Conservation (phyloP, 2,329 filamentous ascomycete species). For the Alternaria sp. region DNA sequence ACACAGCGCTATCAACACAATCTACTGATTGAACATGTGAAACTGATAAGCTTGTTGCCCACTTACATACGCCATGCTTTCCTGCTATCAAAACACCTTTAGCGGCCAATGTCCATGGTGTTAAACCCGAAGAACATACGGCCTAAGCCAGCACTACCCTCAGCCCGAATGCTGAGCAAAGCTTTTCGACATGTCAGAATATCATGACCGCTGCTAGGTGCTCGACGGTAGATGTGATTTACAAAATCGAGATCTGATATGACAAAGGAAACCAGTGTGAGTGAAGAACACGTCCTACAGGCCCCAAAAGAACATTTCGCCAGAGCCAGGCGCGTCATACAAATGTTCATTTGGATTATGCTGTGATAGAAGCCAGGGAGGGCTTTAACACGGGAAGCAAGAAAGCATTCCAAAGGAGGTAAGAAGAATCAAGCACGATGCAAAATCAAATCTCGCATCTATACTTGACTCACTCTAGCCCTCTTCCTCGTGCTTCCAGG, state of each 20-base stretch:
- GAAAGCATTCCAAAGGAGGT: neutral
- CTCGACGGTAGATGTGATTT: neutral
- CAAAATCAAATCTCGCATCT: slow-evolving; percentile 6
- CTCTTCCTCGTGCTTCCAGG: slow-evolving; percentile 48
- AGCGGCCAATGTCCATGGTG: slow-evolving; percentile 9
- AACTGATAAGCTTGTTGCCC: neutral
- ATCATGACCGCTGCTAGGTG: neutral
- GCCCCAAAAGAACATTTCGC: neutral
- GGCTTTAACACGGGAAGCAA: neutral
- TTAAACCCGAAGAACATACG: neutral
- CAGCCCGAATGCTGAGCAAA: neutral
- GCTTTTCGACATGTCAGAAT: neutral
- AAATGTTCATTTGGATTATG: neutral
- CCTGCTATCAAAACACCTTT: neutral
- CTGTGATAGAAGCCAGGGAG: neutral
- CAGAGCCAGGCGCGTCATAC: neutral
- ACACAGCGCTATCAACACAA: neutral
- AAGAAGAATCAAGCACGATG: slow-evolving; percentile 7
- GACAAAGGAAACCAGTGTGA: neutral
- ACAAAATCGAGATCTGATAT: neutral
- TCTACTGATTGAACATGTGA: neutral
- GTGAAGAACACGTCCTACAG: neutral
- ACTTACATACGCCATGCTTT: neutral
- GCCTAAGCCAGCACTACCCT: neutral
- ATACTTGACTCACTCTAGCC: slow-evolving; percentile 41